A percentile compares a stretch with the other conserved stretches of the same genome.
These are phyloP conservation scores for Trametes hirsuta DNA, from an alignment of 1,284 basidiomycete species.

Conservation along the genomic window DNA sequence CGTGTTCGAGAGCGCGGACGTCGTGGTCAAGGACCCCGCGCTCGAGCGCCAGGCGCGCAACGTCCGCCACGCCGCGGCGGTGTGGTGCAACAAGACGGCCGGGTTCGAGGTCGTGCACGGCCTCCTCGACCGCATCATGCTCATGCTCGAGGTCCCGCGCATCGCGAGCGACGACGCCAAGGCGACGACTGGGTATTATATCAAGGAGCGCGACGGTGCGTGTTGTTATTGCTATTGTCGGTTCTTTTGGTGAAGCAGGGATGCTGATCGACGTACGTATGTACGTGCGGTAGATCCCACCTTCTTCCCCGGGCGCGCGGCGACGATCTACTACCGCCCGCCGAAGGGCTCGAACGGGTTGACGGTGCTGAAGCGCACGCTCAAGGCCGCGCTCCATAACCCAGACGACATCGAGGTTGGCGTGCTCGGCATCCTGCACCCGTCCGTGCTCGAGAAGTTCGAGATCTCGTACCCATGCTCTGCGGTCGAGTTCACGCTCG, in stretches of 20 bases:
- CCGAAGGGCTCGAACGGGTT: constrained; percentile 39
- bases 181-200: constrained; percentile 84
- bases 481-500: constrained; percentile 90
- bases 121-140: constrained; percentile 92
- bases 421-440: constrained; percentile 87
- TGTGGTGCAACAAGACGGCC: constrained; percentile 96
- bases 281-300: constrained; percentile 65
- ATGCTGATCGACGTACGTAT: not conserved
- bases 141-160: constrained; percentile 88
- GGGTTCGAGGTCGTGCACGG: constrained; percentile 98
- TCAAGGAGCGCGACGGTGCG: constrained; percentile 83
- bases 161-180: constrained; percentile 63
- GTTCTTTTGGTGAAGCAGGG: not conserved
- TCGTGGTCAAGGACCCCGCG: constrained; percentile 84
- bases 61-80: constrained; percentile 83
- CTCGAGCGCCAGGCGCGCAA: constrained; percentile 89
- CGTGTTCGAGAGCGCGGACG: constrained; percentile 93
- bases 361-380: constrained; percentile 34
- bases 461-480: constrained; percentile 97
- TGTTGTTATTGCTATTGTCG: not conserved
- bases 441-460: constrained; percentile 88
- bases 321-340: constrained; percentile 86
- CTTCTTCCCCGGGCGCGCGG: constrained; percentile 95
- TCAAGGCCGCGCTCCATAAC: constrained; percentile 37
- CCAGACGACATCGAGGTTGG: constrained; percentile 75